Evolutionary conservation across 805 yeast genomes (phyloP), one percentile per base, ranked within the genome.

Genomic region (Yamadazyma sp.): DNA sequence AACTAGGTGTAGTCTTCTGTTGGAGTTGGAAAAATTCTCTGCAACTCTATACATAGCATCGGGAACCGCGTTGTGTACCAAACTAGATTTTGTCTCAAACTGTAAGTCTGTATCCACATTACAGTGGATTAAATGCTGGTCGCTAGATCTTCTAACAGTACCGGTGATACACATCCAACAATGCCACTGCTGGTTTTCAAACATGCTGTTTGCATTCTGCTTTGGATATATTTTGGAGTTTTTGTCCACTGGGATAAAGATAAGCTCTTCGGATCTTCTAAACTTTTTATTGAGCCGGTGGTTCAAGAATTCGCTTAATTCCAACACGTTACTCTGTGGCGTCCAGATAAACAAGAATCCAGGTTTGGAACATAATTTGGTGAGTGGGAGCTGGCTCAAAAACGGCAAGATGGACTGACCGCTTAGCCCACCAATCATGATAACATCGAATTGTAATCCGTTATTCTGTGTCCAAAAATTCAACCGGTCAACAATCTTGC

Each of bases 111-210:
- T 89, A 53, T 90, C 95, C 26, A 90, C 78, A 54, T 90, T 90
- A 63, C 97, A 91, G 57, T 90, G 95, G 44, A 90, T 89, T 42
- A 90, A 68, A 57, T 86, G 89, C 10, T 76, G 75, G 61, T 90
- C 97, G 0, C 81, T 78, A 2, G 95, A 78, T 51, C 97, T 73
- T 53, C 96, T 71, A 6, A 90, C 91, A 0, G 97, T 90, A 2
- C 97, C 97, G 2, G 95, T 90, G 37, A 90, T 84, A 50, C 96
- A 91, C 96, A 90, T 89, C 85, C 96, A 84, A 53, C 97, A 90
- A 62, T 91, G 97, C 96, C 96, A 90, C 61, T 84, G 93, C 59
- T 84, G 80, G 41, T 81, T 78, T 42, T 78, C 80, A 38, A 85
- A 70, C 17, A 85, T 55, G 2, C 62, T 52, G 3, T 38, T 37